Evolutionary conservation across 148 eudicot genomes (phyloP), one percentile per base, ranked within the genome.

Genomic region (Silene conica): DNA sequence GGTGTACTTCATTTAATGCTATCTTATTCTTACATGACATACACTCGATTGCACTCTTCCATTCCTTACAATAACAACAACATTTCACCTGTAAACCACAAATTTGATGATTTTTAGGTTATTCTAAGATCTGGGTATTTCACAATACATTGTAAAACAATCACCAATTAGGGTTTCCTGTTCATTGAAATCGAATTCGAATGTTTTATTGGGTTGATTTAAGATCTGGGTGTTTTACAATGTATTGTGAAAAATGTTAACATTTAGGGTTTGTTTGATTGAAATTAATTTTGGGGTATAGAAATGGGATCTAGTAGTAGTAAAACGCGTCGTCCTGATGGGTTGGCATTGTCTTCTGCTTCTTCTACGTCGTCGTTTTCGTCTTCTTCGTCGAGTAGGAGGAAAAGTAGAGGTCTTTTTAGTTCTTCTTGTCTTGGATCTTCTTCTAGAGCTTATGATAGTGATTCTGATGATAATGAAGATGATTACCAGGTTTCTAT

Each of bases 251-350:
- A 65, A 65, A 13, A 28, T 73, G 26, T n/a, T n/a, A 34, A 16
- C 7, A 34, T 28, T 71, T 80, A 74, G 78, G 82, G 82, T 79
- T 79, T 78, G 54, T 26, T 15, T 26, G 5, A 8, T 63, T 77
- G 56, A 62, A 21, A 45, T 20, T 63, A 66, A 56, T 13, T 62
- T 73, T 41, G 67, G 55, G 67, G 11, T 12, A 43, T 19, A 46
- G 66, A 59, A 52, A 91, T 92, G 97, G 97, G 97, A 57, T 84
- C 91, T 77, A 74, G 86, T 20, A 82, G 78, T 62, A 92, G 97
- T 60, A 92, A 89, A 83, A 69, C 84, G 82, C 82, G 74, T 19
- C 82, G 87, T 78, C 7, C 67, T 61, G 84, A 71, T 11, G 64
- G 61, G 58, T 61, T 16, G 38, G 73, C 38, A 6, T 28, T 66